A percentile compares a stretch with the other conserved stretches of the same genome.
These are phyloP conservation scores for Calocybe indica DNA, from an alignment of 768 basidiomycete species.

Conservation along the genomic window DNA sequence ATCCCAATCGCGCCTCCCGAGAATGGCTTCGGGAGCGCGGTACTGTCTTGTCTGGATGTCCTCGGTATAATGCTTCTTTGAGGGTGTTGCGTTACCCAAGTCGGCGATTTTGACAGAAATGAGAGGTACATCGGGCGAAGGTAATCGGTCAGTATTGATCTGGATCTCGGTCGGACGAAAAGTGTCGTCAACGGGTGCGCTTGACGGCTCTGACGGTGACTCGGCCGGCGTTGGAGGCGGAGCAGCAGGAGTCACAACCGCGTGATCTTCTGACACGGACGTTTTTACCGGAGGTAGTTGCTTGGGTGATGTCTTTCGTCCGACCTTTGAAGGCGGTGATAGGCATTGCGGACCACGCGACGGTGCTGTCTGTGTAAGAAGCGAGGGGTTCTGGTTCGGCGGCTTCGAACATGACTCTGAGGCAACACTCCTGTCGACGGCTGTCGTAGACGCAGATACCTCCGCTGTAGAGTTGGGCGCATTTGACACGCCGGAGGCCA, in stretches of 20 bases:
- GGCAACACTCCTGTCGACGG: constrained; percentile 17
- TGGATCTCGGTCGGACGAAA: constrained; percentile 16
- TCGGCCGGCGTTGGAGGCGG: constrained; percentile 33
- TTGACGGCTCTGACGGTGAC: constrained; percentile 14
- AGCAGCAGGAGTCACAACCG: constrained; percentile 17
- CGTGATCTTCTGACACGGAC: neutral
- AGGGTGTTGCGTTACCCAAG: constrained; percentile 89
- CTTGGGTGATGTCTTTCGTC: constrained; percentile 20
- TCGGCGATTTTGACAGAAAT: constrained; percentile 92
- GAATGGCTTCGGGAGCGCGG: constrained; percentile 89
- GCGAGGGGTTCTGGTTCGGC: constrained; percentile 36
- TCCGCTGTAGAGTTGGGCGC: too few species aligned
- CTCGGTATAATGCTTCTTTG: constrained; percentile 87
- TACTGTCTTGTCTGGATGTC: constrained; percentile 98
- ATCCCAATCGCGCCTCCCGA: constrained; percentile 85
- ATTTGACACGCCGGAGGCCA: constrained; percentile 7
- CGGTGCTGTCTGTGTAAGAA: constrained; percentile 64
- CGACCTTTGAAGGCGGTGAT: constrained; percentile 15
- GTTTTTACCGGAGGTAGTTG: constrained; percentile 21
- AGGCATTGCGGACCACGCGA: constrained; percentile 12
- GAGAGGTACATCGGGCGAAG: constrained; percentile 24
- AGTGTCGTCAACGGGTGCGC: constrained; percentile 7
- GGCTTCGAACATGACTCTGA: constrained; percentile 1
- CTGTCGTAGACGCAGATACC: constrained; percentile 14
- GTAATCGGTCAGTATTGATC: constrained; percentile 13